Conservation (phyloP, 495 filamentous ascomycete genomes). For the Clavariopsis aquatica region DNA sequence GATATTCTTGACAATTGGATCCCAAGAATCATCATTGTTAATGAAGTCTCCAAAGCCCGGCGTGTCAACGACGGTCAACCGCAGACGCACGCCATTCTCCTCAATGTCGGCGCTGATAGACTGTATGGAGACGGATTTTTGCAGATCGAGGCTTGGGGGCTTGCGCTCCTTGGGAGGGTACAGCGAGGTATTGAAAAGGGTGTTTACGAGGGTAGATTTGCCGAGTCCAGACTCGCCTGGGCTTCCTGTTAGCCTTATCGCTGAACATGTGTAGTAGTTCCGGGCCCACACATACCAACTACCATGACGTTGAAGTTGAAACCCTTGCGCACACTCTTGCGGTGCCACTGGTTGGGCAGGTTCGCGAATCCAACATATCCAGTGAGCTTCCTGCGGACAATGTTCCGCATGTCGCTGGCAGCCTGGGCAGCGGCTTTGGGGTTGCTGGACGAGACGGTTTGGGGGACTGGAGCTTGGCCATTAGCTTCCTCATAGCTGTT, state of each 20-base stretch:
- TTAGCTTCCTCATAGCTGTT: slow-evolving; percentile 64
- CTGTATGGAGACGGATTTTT: slow-evolving; percentile 98
- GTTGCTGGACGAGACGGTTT: slow-evolving; percentile 77
- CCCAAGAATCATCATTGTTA: slow-evolving; percentile 99
- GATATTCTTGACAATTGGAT: slow-evolving; percentile 98
- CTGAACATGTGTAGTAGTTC: neutral
- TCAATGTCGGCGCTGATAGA: slow-evolving; percentile 98
- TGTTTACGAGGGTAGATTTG: slow-evolving; percentile 99
- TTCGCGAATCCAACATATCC: slow-evolving; percentile 99
- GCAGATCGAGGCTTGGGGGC: slow-evolving; percentile 92
- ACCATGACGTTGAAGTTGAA: slow-evolving; percentile 99
- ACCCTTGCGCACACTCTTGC: slow-evolving; percentile 99
- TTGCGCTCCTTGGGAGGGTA: slow-evolving; percentile 99
- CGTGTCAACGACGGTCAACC: slow-evolving; percentile 95
- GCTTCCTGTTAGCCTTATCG: neutral
- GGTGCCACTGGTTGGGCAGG: slow-evolving; percentile 99
- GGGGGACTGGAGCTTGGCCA: slow-evolving; percentile 53
- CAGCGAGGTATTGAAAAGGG: slow-evolving; percentile 97
- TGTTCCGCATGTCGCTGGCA: slow-evolving; percentile 88
- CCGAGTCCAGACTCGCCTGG: slow-evolving; percentile 97
- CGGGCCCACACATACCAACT: slow-evolving; percentile 69
- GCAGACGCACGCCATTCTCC: slow-evolving; percentile 96
- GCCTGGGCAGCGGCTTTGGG: slow-evolving; percentile 76
- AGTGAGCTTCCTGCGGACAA: slow-evolving; percentile 96
- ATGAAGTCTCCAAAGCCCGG: slow-evolving; percentile 99